Evolutionary conservation across 2,329 filamentous ascomycete genomes (phyloP).

Genomic region (Xylogone sp.): DNA sequence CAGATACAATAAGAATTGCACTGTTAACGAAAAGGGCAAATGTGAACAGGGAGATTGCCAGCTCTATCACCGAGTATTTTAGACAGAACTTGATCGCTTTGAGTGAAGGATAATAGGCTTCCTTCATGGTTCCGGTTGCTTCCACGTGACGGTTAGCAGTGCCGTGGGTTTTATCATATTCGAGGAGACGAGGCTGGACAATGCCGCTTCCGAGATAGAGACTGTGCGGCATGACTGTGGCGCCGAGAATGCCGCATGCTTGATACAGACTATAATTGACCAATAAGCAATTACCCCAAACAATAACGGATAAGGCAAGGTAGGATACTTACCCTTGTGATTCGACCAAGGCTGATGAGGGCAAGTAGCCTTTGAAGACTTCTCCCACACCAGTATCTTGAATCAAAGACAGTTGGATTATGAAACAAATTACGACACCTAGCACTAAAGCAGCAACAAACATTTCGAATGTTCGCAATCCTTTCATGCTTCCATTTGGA

Average conservation of each 20-base stretch:
- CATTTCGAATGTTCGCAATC: constrained; percentile 59
- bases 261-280: constrained; percentile 49
- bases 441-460: constrained; percentile 61
- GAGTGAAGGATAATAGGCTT: constrained; percentile 67
- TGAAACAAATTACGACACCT: constrained; percentile 68
- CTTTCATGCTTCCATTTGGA: constrained; percentile 54
- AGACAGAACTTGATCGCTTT: constrained; percentile 70
- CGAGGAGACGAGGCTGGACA: constrained; percentile 61
- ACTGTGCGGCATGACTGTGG: constrained; percentile 70
- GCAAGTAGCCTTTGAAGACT: constrained; percentile 63
- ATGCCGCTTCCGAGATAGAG: constrained; percentile 67
- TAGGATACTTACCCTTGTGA: constrained; percentile 42
- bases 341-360: constrained; percentile 55
- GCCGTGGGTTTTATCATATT: constrained; percentile 59
- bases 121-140: constrained; percentile 30
- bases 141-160: constrained; percentile 21
- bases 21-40: constrained; percentile 85
- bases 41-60: constrained; percentile 70
- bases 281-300: constrained; percentile 15
- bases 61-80: constrained; percentile 68
- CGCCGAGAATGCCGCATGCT: constrained; percentile 72
- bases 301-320: not conserved
- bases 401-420: constrained; percentile 64
- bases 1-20: constrained; percentile 77
- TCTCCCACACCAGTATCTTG: constrained; percentile 49